Evolutionary conservation across 2,329 filamentous ascomycete species (phyloP).

Genomic region (Cladophialophora bantiana): DNA sequence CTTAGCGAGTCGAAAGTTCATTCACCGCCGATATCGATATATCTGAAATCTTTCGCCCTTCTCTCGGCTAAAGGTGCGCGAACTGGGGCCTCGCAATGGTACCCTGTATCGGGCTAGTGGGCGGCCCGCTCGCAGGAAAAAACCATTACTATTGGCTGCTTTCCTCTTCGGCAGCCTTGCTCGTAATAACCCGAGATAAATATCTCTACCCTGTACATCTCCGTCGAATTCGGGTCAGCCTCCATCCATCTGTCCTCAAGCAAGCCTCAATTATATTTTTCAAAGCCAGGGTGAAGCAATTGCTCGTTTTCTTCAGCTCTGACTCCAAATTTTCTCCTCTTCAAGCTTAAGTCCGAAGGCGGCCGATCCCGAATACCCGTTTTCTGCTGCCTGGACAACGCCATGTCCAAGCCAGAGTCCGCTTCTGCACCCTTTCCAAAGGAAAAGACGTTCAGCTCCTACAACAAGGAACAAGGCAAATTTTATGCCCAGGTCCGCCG

Average conservation of each 20-base stretch:
- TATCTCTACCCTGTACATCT: neutral
- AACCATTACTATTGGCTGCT: neutral
- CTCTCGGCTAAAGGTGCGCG: neutral
- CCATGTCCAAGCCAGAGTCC: neutral
- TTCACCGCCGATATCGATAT: constrained; percentile 3
- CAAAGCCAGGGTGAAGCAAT: neutral
- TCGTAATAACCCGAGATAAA: neutral
- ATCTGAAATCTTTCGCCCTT: neutral
- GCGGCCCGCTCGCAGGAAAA: neutral
- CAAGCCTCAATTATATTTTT: neutral
- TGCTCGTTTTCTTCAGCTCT: neutral
- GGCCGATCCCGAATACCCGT: neutral
- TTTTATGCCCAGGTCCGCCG: constrained; percentile 54
- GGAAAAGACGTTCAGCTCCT: constrained; percentile 54
- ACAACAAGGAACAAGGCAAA: constrained; percentile 53
- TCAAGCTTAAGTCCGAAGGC: neutral
- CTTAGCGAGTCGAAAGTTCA: neutral
- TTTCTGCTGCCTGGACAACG: neutral
- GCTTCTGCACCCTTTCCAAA: constrained; percentile 7
- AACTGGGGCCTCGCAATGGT: constrained; percentile 18
- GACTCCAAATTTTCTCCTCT: neutral
- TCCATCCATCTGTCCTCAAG: neutral
- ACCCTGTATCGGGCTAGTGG: constrained; percentile 22
- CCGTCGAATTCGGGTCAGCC: neutral
- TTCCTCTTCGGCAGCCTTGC: neutral